A percentile compares a stretch with the other conserved stretches of the same genome.
Evolutionary conservation across 2,329 filamentous ascomycete genomes (phyloP).

Genomic region (Ramichloridium luteum): DNA sequence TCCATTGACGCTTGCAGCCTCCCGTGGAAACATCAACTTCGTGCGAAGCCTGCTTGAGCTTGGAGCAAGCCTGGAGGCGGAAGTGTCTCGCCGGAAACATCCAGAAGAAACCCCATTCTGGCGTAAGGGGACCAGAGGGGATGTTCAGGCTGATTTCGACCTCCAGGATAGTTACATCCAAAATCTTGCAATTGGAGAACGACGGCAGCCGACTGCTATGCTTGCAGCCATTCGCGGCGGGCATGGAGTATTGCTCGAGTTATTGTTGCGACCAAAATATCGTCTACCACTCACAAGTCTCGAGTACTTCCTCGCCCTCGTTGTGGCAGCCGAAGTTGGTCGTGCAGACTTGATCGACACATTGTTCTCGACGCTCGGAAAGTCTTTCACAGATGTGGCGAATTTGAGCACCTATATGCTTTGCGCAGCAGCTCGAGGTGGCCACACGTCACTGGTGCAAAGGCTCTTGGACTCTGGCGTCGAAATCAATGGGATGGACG

Average conservation of each 20-base stretch:
- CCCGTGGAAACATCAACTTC: conserved; percentile 2
- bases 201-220: not conserved
- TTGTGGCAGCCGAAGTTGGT: conserved; percentile 3
- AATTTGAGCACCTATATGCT: conserved; percentile 1
- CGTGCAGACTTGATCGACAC: conserved; percentile 3
- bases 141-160: not conserved
- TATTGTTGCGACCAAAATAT: conserved; percentile 2
- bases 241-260: conserved; percentile 3
- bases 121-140: not conserved
- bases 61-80: not conserved
- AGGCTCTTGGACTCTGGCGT: not conserved
- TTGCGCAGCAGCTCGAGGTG: conserved; percentile 3
- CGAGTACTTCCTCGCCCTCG: conserved; percentile 2
- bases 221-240: conserved; percentile 1
- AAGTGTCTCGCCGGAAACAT: not conserved
- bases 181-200: not conserved
- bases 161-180: not conserved
- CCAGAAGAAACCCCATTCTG: not conserved
- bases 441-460: conserved; percentile 1
- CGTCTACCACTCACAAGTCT: conserved; percentile 2
- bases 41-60: conserved; percentile 1
- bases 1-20: conserved; percentile 3
- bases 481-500: not conserved
- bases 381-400: conserved; percentile 1
- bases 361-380: conserved; percentile 2